Evolutionary conservation across 73 alveolate species (phyloP).

Genomic region (Paramecium bursaria): DNA sequence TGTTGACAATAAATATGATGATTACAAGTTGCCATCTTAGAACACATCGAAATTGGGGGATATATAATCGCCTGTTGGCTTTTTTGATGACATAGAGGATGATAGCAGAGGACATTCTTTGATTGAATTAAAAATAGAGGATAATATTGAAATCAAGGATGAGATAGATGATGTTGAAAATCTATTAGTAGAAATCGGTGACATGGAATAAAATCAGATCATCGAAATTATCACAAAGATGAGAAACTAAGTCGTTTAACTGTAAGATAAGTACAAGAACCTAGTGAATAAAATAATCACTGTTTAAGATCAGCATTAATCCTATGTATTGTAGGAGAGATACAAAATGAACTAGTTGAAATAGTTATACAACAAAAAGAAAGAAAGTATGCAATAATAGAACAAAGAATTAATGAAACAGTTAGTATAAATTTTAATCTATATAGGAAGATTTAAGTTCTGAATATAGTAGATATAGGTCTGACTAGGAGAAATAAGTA

Average conservation of each 20-base stretch:
- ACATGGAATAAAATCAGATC: slow-evolving; percentile 7
- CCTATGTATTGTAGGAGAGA: slow-evolving; percentile 38
- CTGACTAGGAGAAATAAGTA: slow-evolving; percentile 27
- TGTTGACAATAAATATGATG: background rate
- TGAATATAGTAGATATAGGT: background rate
- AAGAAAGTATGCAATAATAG: background rate
- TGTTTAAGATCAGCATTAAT: slow-evolving; percentile 1
- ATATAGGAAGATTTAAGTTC: slow-evolving; percentile 42
- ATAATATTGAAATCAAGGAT: background rate
- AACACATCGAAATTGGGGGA: background rate
- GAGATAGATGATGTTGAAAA: slow-evolving; percentile 44
- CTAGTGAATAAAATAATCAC: slow-evolving; percentile 2
- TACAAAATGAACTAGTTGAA: background rate
- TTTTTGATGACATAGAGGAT: slow-evolving; percentile 18
- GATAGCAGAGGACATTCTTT: background rate
- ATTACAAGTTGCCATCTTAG: background rate
- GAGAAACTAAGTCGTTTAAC: slow-evolving; percentile 1
- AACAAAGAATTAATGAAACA: background rate
- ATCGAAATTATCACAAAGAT: slow-evolving; percentile 7
- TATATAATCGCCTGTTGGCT: background rate
- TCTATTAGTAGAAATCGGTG: slow-evolving; percentile 13
- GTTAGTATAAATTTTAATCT: background rate
- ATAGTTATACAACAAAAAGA: slow-evolving; percentile 9
- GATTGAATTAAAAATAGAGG: background rate
- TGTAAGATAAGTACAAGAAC: slow-evolving; percentile 1